Base-by-base conservation (phyloP, 768 basidiomycete species). In the Terana coerulea region DNA sequence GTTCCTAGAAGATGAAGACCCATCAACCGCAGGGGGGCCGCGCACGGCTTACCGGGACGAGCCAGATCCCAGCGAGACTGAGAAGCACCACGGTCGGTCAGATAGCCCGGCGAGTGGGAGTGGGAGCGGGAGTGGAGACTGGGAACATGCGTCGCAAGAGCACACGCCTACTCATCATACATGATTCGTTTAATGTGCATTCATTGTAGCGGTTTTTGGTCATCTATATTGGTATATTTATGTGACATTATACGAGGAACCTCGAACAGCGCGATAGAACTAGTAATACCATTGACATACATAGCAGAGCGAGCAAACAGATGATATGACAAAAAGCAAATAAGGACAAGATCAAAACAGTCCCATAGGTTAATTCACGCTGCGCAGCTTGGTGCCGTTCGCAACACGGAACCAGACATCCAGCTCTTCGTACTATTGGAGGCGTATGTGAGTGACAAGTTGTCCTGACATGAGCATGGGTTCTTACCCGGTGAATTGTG, bases 361-460 rank as follows among this genome's bases (percentile, higher is more conserved):
- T 45, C 26, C 54, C 15, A 25, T n/a, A n/a, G 45, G 33, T 53
- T 25, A 31, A n/a, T 35, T 15, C 24, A 82, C 75, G 65, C 95
- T 89, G 43, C 84, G 84, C 34, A 98, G 68, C 64, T 90, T 89
- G 1, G 88, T 81, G 47, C 83, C 84, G 60, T 88, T 90, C 9
- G 91, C 90, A n/a, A 90, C 83, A 3, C 91, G 81, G 44, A 81
- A 75, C 79, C 86, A 84, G 47, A 95, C 79, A 49, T 88, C 81
- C 57, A 95, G 74, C 41, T 84, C 78, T 67, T 97, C 94, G 66
- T 97, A 98, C 95, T 98, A n/a, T n/a, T n/a, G 62, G 39, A 40
- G 33, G 17, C 3, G 17, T 4, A 55, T 11, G 57, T 25, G 49
- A 61, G 54, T 48, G 43, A 61, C 9, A 22, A 39, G n/a, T 24